Conservation (phyloP, 306 rosid genomes). For the Prunus kanzakura region DNA sequence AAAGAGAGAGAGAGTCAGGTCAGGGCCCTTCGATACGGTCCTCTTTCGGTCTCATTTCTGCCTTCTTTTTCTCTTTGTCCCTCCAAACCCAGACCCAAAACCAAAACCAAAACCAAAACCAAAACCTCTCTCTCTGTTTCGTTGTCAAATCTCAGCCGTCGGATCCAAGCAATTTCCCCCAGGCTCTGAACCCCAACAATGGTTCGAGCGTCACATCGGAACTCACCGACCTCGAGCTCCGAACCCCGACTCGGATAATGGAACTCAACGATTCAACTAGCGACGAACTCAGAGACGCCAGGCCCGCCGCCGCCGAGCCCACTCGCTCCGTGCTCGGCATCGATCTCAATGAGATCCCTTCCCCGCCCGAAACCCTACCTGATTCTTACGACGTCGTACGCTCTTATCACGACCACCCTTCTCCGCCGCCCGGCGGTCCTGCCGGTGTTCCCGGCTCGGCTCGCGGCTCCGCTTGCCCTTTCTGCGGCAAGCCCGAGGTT, state of each 20-base stretch:
- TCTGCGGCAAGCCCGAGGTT: slow-evolving; percentile 54
- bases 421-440: slow-evolving; percentile 67
- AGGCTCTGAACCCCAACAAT: slow-evolving; percentile 42
- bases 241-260: slow-evolving; percentile 66
- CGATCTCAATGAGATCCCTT: slow-evolving; percentile 99
- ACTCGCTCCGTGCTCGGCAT: slow-evolving; percentile 60
- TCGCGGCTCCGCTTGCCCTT: slow-evolving; percentile 36
- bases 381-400: slow-evolving; percentile 80
- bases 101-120: slow-evolving; percentile 9
- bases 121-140: slow-evolving; percentile 19
- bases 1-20: slow-evolving; percentile 13
- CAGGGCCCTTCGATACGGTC: slow-evolving; percentile 52
- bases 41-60: slow-evolving; percentile 52
- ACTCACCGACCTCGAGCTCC: slow-evolving; percentile 38
- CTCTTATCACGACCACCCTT: slow-evolving; percentile 72
- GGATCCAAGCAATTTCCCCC: slow-evolving; percentile 38
- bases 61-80: slow-evolving; percentile 30
- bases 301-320: slow-evolving; percentile 34
- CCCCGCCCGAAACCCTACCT: slow-evolving; percentile 76
- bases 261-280: slow-evolving; percentile 66
- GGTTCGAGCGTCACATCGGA: slow-evolving; percentile 44
- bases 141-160: slow-evolving; percentile 50
- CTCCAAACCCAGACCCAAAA: slow-evolving; percentile 6
- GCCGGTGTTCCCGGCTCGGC: slow-evolving; percentile 50
- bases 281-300: slow-evolving; percentile 47